Evolutionary conservation across 2,329 filamentous ascomycete species (phyloP).

Genomic region (Xylariaceae sp.): DNA sequence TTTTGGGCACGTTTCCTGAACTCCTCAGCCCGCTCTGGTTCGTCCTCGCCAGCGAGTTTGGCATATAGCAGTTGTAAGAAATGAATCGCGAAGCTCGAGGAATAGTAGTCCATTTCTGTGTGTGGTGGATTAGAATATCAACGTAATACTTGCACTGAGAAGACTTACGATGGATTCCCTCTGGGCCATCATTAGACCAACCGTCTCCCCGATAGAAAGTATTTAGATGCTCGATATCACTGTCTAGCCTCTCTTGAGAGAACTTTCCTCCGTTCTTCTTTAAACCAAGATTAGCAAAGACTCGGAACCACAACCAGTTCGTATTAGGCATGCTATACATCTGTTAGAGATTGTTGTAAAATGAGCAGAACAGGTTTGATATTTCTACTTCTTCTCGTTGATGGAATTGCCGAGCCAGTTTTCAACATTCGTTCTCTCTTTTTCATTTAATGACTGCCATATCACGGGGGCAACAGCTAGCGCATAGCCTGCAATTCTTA

Average conservation of each 20-base stretch:
- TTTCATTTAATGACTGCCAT: constrained; percentile 61
- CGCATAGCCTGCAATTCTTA: constrained; percentile 51
- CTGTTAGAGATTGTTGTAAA: constrained; percentile 14
- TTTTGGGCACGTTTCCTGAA: constrained; percentile 65
- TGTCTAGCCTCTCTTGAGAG: constrained; percentile 64
- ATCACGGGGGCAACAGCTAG: constrained; percentile 64
- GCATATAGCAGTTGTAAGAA: constrained; percentile 74
- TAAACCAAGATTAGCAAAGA: constrained; percentile 76
- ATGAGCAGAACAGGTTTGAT: background rate
- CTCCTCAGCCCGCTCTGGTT: constrained; percentile 61
- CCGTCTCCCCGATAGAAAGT: constrained; percentile 78
- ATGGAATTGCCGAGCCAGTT: constrained; percentile 69
- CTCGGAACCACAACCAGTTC: constrained; percentile 75
- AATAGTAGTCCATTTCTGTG: constrained; percentile 77
- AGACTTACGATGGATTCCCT: constrained; percentile 62
- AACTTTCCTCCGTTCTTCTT: constrained; percentile 70
- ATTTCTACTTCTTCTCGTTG: constrained; percentile 66
- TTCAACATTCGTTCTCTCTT: constrained; percentile 63
- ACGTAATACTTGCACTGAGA: background rate
- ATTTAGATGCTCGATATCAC: constrained; percentile 72
- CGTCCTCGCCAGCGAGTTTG: constrained; percentile 63
- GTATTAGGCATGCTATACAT: constrained; percentile 62
- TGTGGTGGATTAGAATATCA: constrained; percentile 7
- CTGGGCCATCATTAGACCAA: constrained; percentile 78
- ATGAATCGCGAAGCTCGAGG: constrained; percentile 76